These are phyloP conservation scores for Tricholoma matsutake DNA, from an alignment of 768 basidiomycete species.

Conservation along the genomic window DNA sequence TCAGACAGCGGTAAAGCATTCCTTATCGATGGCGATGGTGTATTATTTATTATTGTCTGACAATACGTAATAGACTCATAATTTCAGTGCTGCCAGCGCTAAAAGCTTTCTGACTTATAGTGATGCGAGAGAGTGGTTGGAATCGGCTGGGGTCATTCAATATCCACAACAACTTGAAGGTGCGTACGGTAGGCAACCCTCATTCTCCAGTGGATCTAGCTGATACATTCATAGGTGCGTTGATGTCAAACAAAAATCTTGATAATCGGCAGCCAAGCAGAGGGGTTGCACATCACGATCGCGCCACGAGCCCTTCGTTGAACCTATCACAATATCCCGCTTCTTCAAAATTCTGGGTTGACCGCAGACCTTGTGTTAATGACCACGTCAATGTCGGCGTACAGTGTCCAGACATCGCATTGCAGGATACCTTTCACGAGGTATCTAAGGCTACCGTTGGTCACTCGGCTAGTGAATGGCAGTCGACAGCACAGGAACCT, in stretches of 20 bases:
- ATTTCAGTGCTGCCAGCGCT: constrained; percentile 11
- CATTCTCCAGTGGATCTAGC: not conserved
- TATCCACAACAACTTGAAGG: constrained; percentile 4
- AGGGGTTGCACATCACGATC: not conserved
- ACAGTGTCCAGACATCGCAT: constrained; percentile 3
- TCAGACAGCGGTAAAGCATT: constrained; percentile 7
- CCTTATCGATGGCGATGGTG: not conserved
- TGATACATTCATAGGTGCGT: not conserved
- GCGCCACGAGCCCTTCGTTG: not conserved
- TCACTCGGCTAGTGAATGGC: not conserved
- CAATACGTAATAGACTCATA: constrained; percentile 6
- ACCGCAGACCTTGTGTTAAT: constrained; percentile 5
- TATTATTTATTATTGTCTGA: constrained; percentile 1
- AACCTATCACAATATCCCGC: constrained; percentile 6
- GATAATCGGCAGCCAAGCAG: not conserved
- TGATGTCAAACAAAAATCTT: constrained; percentile 2
- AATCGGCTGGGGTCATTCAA: not conserved
- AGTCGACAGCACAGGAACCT: constrained; percentile 41
- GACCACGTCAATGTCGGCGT: constrained; percentile 8
- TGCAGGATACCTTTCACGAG: not conserved
- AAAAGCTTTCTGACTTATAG: constrained; percentile 13
- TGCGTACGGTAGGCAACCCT: not conserved
- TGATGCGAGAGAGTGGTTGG: constrained; percentile 13
- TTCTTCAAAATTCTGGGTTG: constrained; percentile 12
- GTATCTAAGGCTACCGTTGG: not conserved